Evolutionary conservation across 179 eudicot species (phyloP).

Genomic region (Silene vulgaris): DNA sequence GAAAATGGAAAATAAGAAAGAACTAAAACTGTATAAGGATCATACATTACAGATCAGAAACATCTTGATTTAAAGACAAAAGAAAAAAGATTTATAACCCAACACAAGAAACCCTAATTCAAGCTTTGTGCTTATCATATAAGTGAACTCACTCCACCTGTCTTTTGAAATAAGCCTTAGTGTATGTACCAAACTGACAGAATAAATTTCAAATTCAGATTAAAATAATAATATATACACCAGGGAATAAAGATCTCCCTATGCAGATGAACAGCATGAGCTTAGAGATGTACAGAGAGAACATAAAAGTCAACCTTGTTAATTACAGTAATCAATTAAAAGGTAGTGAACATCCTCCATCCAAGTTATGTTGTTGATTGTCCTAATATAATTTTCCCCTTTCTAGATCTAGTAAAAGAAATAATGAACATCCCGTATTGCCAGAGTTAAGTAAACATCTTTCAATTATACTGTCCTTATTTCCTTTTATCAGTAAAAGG

Average conservation of each 20-base stretch:
- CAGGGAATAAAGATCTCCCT: not conserved
- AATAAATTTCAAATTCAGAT: not conserved
- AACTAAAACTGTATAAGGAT: not conserved
- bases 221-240: not conserved
- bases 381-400: not conserved
- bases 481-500: not conserved
- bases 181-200: not conserved
- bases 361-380: too few relatives aligned
- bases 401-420: too few relatives aligned
- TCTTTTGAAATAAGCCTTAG: slow-evolving; percentile 2
- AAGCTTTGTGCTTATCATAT: not conserved
- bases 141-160: not conserved
- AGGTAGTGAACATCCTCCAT: not conserved
- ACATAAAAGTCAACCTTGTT: not conserved
- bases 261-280: not conserved
- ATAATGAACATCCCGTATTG: not conserved
- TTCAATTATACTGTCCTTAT: not conserved
- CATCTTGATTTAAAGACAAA: not conserved
- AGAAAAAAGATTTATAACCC: slow-evolving; percentile 7
- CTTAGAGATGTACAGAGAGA: slow-evolving; percentile 1
- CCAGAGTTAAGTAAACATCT: not conserved
- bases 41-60: not conserved
- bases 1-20: slow-evolving; percentile 14
- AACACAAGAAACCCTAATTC: not conserved
- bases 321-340: not conserved